Percentiles rank a stretch among this genome's conserved stretches.
Evolutionary conservation across 2,329 filamentous ascomycete genomes (phyloP).

Genomic region (Coniochaeta prunicola): DNA sequence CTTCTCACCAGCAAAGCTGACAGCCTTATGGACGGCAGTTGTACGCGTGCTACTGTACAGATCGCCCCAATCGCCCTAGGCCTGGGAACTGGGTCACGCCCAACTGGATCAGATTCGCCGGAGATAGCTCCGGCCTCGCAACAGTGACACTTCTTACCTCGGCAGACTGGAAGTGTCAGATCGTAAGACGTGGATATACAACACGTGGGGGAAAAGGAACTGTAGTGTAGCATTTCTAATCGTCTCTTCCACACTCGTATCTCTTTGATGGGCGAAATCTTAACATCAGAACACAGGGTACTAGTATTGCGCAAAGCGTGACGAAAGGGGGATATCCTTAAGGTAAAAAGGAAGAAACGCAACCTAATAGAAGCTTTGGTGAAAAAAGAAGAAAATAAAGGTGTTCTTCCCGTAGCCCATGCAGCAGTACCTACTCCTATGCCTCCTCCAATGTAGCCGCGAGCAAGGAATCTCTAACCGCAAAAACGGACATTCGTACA

Average conservation of each 20-base stretch:
- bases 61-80: neutral
- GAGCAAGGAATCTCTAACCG: neutral
- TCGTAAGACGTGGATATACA: no score
- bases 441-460: neutral
- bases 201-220: neutral
- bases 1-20: neutral
- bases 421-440: neutral
- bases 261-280: neutral
- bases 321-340: conserved; percentile 12
- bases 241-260: neutral
- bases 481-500: neutral
- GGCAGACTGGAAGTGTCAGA: no score
- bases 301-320: neutral
- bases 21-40: neutral
- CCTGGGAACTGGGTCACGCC: conserved; percentile 2
- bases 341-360: no score
- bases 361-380: conserved; percentile 4
- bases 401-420: neutral
- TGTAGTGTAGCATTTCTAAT: neutral
- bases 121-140: neutral
- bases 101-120: neutral
- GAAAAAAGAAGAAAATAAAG: conserved; percentile 5
- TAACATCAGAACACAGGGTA: neutral
- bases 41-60: neutral
- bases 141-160: neutral